Evolutionary conservation across 768 basidiomycete genomes (phyloP).

Genomic region (Boletus huronensis): DNA sequence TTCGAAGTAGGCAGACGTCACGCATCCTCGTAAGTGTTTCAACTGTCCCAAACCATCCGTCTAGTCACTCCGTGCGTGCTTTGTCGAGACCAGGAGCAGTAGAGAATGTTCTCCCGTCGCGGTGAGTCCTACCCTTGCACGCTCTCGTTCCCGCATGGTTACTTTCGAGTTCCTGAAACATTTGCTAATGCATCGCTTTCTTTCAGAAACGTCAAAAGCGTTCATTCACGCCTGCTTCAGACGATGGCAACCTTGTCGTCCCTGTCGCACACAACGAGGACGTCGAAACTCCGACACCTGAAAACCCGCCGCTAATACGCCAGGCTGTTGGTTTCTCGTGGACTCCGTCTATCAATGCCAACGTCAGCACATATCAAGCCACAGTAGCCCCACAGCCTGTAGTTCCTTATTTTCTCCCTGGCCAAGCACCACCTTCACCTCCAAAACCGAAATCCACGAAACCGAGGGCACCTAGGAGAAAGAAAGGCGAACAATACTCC

Average conservation of each 20-base stretch:
- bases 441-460: conserved; percentile 27
- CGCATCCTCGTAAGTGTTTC: conserved; percentile 36
- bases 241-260: conserved; percentile 44
- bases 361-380: conserved; percentile 31
- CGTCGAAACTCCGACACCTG: conserved; percentile 45
- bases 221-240: conserved; percentile 50
- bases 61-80: conserved; percentile 1
- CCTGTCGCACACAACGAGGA: conserved; percentile 38
- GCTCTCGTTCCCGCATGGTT: not conserved
- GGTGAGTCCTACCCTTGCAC: conserved; percentile 33
- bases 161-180: not conserved
- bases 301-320: conserved; percentile 49
- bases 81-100: conserved; percentile 45
- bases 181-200: not conserved
- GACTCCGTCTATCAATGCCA: conserved; percentile 26
- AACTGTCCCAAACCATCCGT: not conserved
- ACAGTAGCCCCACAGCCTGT: conserved; percentile 19
- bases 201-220: conserved; percentile 42
- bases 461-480: conserved; percentile 27
- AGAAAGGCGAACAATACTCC: conserved; percentile 38
- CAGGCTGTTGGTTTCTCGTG: conserved; percentile 55
- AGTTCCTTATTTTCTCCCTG: conserved; percentile 48
- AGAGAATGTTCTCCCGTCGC: conserved; percentile 51
- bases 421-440: conserved; percentile 37
- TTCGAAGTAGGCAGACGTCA: conserved; percentile 32